Base-by-base conservation (phyloP, 2,329 filamentous ascomycete species). In the Fusarium metavorans region DNA sequence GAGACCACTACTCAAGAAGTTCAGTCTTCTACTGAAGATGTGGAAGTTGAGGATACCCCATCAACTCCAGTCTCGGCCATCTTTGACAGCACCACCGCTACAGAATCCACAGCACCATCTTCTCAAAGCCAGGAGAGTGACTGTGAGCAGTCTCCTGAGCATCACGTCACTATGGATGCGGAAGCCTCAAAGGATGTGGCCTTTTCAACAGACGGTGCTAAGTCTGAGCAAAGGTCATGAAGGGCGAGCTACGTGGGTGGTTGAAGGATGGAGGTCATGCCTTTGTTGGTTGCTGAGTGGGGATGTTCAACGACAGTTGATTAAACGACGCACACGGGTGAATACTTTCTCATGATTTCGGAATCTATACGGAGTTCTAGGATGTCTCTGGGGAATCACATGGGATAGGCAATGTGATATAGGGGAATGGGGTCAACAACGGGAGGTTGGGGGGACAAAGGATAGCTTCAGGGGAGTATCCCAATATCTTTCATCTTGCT, bases 401-500 rank as follows among this genome's bases (percentile, higher is more conserved):
- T 3, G 18, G 27, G 48, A 32, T 18, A 52, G 18, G 11, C 32
- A 14, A 56, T 4, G 8, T 23, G 32, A 5, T 37, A 25, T 25
- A 35, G 45, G 45, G 45, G 14, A 10, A 30, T 4, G 27, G 27
- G 20, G 23, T 34, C 18, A 9, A 14, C 18, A 3, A 39, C 14
- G 3, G 14, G 57, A 30, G 9, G 18, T 32, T 25, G 25, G 23
- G 18, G n/a, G 20, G 23, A 9, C 16, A 23, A 20, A 56, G 20
- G 18, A 32, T 66, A 37, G 57, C 27, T n/a, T 57, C 32, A n/a
- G 18, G 32, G 16, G 18, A 20, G 11, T 16, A 39, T 61, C 58
- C 48, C 41, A n/a, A 25, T 65, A 66, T 64, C 56, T 67, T 64
- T 23, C 50, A 14, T 27, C 11, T 54, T 37, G 52, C 35, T 63